Percentiles rank a stretch among this genome's conserved stretches.
phyloP scores from a whole-genome alignment of 345 rosid species.

The Viola odorata region DNA sequence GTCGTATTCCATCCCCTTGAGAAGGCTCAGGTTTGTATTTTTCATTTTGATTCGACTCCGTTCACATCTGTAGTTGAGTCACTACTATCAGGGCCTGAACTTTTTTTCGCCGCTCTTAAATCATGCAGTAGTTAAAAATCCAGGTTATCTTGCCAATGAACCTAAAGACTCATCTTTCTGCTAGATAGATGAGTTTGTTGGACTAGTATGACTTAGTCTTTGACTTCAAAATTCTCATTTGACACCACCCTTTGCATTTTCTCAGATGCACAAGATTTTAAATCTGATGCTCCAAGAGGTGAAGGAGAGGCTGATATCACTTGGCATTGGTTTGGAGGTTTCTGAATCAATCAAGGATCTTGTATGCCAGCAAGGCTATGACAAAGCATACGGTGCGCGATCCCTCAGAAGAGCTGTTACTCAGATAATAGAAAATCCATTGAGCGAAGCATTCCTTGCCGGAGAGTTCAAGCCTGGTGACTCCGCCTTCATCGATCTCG shows the following conservation, averaged over 20 bases:
- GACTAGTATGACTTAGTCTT: background rate
- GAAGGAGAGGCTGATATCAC: constrained; percentile 61
- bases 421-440: constrained; percentile 63
- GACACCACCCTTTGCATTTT: background rate
- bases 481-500: constrained; percentile 66
- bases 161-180: too few relatives aligned
- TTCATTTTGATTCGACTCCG: background rate
- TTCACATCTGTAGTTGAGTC: background rate
- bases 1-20: constrained; percentile 84
- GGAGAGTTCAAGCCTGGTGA: constrained; percentile 74
- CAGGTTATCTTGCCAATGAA: background rate
- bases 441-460: constrained; percentile 78
- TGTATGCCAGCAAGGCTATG: constrained; percentile 78
- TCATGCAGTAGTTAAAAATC: background rate
- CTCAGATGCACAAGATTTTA: constrained; percentile 77
- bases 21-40: constrained; percentile 72
- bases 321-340: constrained; percentile 82
- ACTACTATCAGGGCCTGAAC: background rate
- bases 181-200: too few relatives aligned
- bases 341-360: constrained; percentile 72
- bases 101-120: background rate
- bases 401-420: constrained; percentile 86
- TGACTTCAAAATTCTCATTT: background rate
- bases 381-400: constrained; percentile 68
- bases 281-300: constrained; percentile 83